Conservation (phyloP, 225 moss, liverwort and hornwort species). For the Bryum argenteum region DNA sequence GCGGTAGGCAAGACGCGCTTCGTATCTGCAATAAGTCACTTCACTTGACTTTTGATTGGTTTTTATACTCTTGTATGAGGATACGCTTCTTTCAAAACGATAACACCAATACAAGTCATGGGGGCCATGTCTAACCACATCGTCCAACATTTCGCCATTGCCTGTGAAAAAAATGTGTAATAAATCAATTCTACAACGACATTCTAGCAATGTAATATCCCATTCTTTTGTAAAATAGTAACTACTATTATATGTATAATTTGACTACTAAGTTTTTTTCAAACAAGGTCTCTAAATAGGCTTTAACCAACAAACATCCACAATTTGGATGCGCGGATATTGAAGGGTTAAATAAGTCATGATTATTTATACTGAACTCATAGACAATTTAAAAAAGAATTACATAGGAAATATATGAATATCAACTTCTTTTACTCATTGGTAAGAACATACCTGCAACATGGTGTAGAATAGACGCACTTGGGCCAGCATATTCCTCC, state of each 20-base stretch:
- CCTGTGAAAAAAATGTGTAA: no score
- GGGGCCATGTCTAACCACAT: not conserved
- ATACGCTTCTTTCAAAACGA: not conserved
- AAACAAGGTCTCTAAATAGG: no score
- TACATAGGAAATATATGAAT: not conserved
- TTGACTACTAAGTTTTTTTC: no score
- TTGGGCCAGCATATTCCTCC: not conserved
- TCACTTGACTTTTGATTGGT: not conserved
- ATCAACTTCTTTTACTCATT: no score
- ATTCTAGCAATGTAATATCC: no score
- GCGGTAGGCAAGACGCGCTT: not conserved
- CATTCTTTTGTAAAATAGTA: no score
- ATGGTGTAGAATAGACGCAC: not conserved
- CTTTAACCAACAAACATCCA: no score
- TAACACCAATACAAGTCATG: constrained; percentile 14
- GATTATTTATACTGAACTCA: not conserved
- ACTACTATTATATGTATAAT: no score
- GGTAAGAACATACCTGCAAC: not conserved
- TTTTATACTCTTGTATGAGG: not conserved
- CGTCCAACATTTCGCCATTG: not conserved
- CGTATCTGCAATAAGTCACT: not conserved
- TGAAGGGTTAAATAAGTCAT: not conserved
- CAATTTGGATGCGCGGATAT: no score
- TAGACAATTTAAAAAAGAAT: no score
- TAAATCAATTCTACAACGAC: no score